Base-by-base conservation (phyloP, 371 early-diverging fungal genomes). In the Mucor plumbeus region DNA sequence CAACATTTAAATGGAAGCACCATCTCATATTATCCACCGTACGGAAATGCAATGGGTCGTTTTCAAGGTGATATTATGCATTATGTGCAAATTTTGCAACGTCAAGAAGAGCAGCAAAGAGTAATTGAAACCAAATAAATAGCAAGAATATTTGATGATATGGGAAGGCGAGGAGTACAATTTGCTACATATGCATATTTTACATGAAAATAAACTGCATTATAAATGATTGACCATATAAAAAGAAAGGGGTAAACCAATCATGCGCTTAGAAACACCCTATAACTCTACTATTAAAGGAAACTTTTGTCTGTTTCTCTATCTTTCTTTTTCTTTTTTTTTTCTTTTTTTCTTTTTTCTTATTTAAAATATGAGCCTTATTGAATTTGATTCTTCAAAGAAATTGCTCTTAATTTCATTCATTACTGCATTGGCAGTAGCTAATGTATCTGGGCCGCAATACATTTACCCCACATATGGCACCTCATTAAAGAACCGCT, bases 381-480 rank as follows among this genome's bases (percentile, higher is more conserved):
- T 21, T 11, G 10, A 31, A 61, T 35, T 40, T 55, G 7, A 44
- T 44, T 44, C 50, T 8, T 50, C 50, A 4, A 61, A 47, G 40
- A 65, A 44, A 53, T 33, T 41, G 47, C 62, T 58, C 33, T 17
- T 57, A 36, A 13, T 68, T 50, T 70, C 67, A 10, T 83, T 83
- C 68, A 36, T 74, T 15, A 68, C 68, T 17, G 80, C 83, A n/a
- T 55, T 83, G 8, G 40, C 74, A 35, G 78, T 78, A 33, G 80
- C 80, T 26, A 78, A 77, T 65, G 74, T 80, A 17, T 78, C 80
- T 17, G 83, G 83, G 0, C 77, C 83, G 8, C 83, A 83, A 59
- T 83, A 83, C 38, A 70, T 83, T 6, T 83, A 75, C 59, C 83
- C 83, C 15, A 73, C 75, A 33, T 77, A 74, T 38, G 80, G 83